phyloP scores from a whole-genome alignment of 1,139 yeast genomes.

The Wickerhamomyces sp. region DNA sequence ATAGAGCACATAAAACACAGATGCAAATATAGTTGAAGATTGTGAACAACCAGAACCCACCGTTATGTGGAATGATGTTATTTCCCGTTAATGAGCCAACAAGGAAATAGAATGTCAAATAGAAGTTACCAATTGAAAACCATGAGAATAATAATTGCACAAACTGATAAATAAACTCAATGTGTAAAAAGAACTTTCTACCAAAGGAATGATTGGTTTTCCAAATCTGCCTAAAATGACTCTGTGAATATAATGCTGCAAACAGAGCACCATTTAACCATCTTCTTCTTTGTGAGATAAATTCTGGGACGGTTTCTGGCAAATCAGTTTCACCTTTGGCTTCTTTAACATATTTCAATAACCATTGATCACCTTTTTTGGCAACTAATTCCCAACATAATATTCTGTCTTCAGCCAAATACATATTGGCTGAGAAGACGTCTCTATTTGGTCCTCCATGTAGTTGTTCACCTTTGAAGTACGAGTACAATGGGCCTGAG shows the following conservation, averaged over 20 bases:
- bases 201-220: constrained; percentile 72
- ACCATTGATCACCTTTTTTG: constrained; percentile 83
- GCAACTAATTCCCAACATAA: constrained; percentile 97
- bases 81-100: constrained; percentile 75
- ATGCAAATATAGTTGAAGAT: constrained; percentile 80
- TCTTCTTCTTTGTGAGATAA: constrained; percentile 91
- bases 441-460: constrained; percentile 55
- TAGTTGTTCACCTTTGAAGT: constrained; percentile 83
- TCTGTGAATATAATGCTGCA: constrained; percentile 86
- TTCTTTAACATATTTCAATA: constrained; percentile 83
- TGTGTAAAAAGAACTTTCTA: constrained; percentile 73
- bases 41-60: constrained; percentile 78
- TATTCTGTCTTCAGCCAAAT: constrained; percentile 94
- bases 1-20: constrained; percentile 76
- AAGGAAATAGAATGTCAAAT: constrained; percentile 84
- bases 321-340: constrained; percentile 98
- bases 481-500: constrained; percentile 84
- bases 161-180: constrained; percentile 83
- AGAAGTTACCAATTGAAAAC: constrained; percentile 87
- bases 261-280: constrained; percentile 98
- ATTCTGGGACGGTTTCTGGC: constrained; percentile 87
- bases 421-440: constrained; percentile 95
- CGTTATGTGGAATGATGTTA: constrained; percentile 51
- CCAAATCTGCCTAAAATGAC: constrained; percentile 81
- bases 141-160: constrained; percentile 74